phyloP scores from a whole-genome alignment of 2,329 filamentous ascomycete genomes.

The Colletotrichum lentis region DNA sequence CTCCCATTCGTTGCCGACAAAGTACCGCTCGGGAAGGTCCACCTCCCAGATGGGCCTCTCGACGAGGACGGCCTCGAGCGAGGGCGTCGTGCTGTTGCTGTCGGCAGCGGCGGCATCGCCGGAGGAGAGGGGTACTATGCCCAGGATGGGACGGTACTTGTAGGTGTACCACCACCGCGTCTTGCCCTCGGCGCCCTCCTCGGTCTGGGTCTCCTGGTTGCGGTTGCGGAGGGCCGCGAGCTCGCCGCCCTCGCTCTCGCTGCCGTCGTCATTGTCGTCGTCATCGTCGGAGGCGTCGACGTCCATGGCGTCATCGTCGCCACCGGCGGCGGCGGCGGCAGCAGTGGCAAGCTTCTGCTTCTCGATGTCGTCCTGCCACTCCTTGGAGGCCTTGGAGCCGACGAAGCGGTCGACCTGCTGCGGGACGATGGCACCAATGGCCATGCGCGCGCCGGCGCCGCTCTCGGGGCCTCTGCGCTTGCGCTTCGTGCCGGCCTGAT shows the following conservation, averaged over 20 bases:
- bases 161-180: constrained; percentile 78
- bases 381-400: constrained; percentile 50
- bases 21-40: constrained; percentile 76
- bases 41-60: constrained; percentile 88
- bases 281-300: constrained; percentile 39
- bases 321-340: constrained; percentile 18
- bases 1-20: constrained; percentile 65
- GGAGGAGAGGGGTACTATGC: constrained; percentile 60
- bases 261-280: constrained; percentile 50
- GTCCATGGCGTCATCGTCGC: constrained; percentile 50
- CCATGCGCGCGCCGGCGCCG: constrained; percentile 64
- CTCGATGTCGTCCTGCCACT: constrained; percentile 44
- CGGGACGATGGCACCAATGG: constrained; percentile 55
- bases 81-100: constrained; percentile 43
- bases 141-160: constrained; percentile 94
- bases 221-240: constrained; percentile 48
- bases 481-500: constrained; percentile 57
- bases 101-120: constrained; percentile 23
- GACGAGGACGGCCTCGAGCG: constrained; percentile 83
- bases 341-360: constrained; percentile 39
- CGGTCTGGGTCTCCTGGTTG: constrained; percentile 37
- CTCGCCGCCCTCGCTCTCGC: constrained; percentile 45
- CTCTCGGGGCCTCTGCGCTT: constrained; percentile 59
- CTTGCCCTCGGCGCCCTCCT: constrained; percentile 40
- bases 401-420: constrained; percentile 49